Base-by-base conservation (phyloP, 176 grass and related monocot genomes). In the Eleusine coracana region DNA sequence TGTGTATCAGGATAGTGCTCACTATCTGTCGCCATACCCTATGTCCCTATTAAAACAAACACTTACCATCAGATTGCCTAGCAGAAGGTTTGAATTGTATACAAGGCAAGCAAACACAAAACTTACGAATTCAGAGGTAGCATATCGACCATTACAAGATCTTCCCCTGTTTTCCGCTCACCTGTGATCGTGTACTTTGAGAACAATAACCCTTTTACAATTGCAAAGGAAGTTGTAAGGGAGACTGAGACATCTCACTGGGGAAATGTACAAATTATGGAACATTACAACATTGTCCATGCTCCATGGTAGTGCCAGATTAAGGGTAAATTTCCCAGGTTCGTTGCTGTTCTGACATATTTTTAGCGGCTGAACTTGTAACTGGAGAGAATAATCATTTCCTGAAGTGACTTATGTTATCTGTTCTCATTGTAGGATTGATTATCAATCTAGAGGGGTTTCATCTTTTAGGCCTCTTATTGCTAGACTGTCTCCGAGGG, bases 251-350 rank as follows among this genome's bases (percentile, higher is more conserved):
- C 96, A 82, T 96, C 96, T 38, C 91, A 99, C 77, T 99, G 96
- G 96, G 96, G 96, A 18, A 96, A 96, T 51, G 85, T 96, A 62
- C 93, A 91, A 75, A 79, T 99, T 80, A 99, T 87, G 0, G 96
- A 99, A 77, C 93, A 99, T 67, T 99, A 96, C 80, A 96, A 74
- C 72, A 85, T 99, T 25, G 25, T 25, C 25, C 83, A 88, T 25
- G 25, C 25, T 80, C 65, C 93, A 99, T 73, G 93, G 93, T 71
- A 93, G 96, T 85, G 93, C 96, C 70, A 87, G 21, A 80, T 94
- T 20, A 99, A 99, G 88, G 93, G 93, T 68, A 93, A 90, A 78
- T 99, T 99, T 86, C 96, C 96, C 66, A 99, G 96, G 96, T 99
- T 78, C 14, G 8, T 88, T 58, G 82, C 54, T 41, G 15, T 66